Conservation (phyloP, 371 early-diverging fungal genomes). For the Fennellomyces sp. region DNA sequence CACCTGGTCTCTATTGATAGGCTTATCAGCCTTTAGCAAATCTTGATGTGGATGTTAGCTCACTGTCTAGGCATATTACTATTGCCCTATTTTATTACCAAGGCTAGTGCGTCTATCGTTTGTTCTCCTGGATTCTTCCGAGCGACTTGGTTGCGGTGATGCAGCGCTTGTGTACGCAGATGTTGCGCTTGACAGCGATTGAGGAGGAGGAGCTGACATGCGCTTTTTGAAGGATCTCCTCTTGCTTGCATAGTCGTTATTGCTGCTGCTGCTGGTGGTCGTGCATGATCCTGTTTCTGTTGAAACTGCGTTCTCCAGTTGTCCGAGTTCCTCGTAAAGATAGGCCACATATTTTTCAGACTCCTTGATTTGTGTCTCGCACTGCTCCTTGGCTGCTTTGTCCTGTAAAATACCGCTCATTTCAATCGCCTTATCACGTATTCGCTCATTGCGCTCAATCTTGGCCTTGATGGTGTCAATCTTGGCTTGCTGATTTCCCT, state of each 20-base stretch:
- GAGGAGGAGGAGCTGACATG: not conserved
- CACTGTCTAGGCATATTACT: not conserved
- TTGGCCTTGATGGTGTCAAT: constrained; percentile 51
- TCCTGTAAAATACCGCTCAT: constrained; percentile 59
- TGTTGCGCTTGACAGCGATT: not conserved
- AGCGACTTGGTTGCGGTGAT: not conserved
- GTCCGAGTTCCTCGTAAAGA: constrained; percentile 67
- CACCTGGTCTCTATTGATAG: constrained; percentile 84
- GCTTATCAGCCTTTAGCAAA: constrained; percentile 73
- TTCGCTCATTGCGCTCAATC: constrained; percentile 68
- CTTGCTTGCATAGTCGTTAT: not conserved
- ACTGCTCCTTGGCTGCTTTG: constrained; percentile 61
- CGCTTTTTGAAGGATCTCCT: not conserved
- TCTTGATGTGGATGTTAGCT: no score
- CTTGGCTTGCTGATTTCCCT: constrained; percentile 5
- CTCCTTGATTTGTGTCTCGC: constrained; percentile 77
- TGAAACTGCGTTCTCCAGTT: constrained; percentile 7
- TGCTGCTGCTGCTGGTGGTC: not conserved
- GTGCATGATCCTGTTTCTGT: not conserved
- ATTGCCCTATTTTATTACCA: not conserved
- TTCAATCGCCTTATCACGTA: constrained; percentile 68
- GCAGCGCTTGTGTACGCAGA: not conserved
- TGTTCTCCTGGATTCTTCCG: not conserved
- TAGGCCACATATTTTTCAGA: constrained; percentile 80
- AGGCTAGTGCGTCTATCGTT: not conserved